phyloP scores from a whole-genome alignment of 352 stramenopile genomes.

The Phytophthora fragariae region DNA sequence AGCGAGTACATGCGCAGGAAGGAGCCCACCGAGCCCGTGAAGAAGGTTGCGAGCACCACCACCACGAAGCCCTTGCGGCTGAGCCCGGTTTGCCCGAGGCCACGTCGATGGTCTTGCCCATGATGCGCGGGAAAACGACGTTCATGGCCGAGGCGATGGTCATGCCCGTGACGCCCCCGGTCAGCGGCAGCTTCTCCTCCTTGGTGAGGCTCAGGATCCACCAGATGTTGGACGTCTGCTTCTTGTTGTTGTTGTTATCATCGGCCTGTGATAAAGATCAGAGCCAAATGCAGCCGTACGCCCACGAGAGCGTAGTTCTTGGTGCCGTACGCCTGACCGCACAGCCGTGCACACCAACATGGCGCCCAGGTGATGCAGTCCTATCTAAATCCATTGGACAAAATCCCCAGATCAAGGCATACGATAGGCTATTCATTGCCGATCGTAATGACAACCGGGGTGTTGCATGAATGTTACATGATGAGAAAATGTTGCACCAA shows the following conservation, averaged over 20 bases:
- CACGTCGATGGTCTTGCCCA: slow-evolving; percentile 90
- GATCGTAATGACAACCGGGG: too few relatives aligned
- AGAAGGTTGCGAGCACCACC: slow-evolving; percentile 87
- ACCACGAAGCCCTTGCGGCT: slow-evolving; percentile 89
- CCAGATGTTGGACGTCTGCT: slow-evolving; percentile 55
- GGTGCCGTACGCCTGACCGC: too few relatives aligned
- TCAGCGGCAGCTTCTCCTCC: slow-evolving; percentile 29
- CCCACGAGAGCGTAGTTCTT: too few relatives aligned
- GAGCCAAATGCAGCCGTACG: too few relatives aligned
- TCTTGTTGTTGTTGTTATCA: slow-evolving; percentile 5
- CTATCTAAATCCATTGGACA: too few relatives aligned
- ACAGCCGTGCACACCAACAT: too few relatives aligned
- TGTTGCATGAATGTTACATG: too few relatives aligned
- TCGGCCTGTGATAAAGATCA: too few relatives aligned
- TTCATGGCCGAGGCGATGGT: slow-evolving; percentile 89
- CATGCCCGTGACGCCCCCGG: slow-evolving; percentile 82
- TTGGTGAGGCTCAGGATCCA: slow-evolving; percentile 76
- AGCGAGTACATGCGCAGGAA: slow-evolving; percentile 91
- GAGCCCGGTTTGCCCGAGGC: slow-evolving; percentile 72
- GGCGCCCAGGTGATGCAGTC: too few relatives aligned
- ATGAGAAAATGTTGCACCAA: too few relatives aligned
- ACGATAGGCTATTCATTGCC: too few relatives aligned
- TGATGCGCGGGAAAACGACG: slow-evolving; percentile 88
- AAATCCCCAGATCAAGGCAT: too few relatives aligned
- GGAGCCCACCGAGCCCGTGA: slow-evolving; percentile 83